These are phyloP conservation scores for Penicillium coffeae DNA, from an alignment of 495 filamentous ascomycete species.

Conservation along the genomic window DNA sequence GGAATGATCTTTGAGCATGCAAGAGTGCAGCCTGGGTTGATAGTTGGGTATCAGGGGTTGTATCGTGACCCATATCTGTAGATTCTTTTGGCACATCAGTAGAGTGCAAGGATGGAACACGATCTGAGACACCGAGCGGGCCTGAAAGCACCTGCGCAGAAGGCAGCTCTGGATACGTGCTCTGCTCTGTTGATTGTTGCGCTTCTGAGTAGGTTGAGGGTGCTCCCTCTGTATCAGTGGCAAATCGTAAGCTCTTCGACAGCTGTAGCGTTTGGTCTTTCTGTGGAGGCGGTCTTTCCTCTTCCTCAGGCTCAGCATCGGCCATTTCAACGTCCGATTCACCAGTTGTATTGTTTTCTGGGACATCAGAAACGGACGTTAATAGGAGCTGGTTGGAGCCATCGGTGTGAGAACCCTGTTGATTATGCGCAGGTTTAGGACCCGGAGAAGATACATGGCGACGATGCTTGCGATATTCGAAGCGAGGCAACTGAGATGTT, in stretches of 20 bases:
- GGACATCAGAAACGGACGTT: not conserved
- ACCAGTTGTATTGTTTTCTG: no score
- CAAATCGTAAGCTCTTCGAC: slow-evolving; percentile 18
- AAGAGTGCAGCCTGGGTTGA: slow-evolving; percentile 50
- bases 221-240: slow-evolving; percentile 10
- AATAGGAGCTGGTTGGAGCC: not conserved
- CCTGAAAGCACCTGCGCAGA: slow-evolving; percentile 34
- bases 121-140: slow-evolving; percentile 26
- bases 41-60: slow-evolving; percentile 33
- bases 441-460: slow-evolving; percentile 1
- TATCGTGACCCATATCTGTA: slow-evolving; percentile 15
- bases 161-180: slow-evolving; percentile 34
- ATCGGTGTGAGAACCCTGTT: not conserved
- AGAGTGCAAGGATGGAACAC: slow-evolving; percentile 38
- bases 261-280: not conserved
- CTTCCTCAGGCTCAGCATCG: not conserved
- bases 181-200: slow-evolving; percentile 11
- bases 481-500: slow-evolving; percentile 43
- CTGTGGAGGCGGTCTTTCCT: not conserved
- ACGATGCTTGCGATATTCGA: slow-evolving; percentile 42
- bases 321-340: no score
- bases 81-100: slow-evolving; percentile 26
- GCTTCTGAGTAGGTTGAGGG: slow-evolving; percentile 1
- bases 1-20: slow-evolving; percentile 46
- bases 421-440: not conserved